Evolutionary conservation across 2,329 filamentous ascomycete genomes (phyloP).

Genomic region (Colletotrichum sojae): DNA sequence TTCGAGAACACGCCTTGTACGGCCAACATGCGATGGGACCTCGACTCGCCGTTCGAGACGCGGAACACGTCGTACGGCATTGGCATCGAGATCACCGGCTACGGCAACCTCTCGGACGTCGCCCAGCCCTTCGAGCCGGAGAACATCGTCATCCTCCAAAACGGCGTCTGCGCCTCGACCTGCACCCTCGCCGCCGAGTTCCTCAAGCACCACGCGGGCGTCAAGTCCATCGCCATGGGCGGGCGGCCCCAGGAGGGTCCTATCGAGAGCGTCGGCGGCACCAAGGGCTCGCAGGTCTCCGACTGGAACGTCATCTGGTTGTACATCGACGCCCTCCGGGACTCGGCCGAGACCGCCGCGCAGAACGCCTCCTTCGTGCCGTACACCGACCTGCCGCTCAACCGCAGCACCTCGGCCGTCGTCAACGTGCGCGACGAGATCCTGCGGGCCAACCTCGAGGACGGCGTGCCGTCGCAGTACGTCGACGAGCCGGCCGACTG

Average conservation of each 20-base stretch:
- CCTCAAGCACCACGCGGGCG: constrained; percentile 64
- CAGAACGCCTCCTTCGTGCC: constrained; percentile 48
- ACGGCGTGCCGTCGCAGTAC: constrained; percentile 63
- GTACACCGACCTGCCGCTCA: constrained; percentile 51
- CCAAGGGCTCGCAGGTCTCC: constrained; percentile 64
- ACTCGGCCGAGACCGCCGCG: constrained; percentile 46
- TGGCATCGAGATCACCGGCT: constrained; percentile 65
- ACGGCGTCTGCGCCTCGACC: constrained; percentile 71
- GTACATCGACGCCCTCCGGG: constrained; percentile 42
- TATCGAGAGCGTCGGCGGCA: constrained; percentile 69
- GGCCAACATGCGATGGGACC: constrained; percentile 65
- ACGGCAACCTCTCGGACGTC: constrained; percentile 61
- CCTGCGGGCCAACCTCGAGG: constrained; percentile 51
- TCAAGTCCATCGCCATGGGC: constrained; percentile 69
- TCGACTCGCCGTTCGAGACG: constrained; percentile 58
- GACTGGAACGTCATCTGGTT: constrained; percentile 48
- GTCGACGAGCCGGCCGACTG: constrained; percentile 64
- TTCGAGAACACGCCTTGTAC: constrained; percentile 69
- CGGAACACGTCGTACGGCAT: constrained; percentile 57
- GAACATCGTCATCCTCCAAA: constrained; percentile 71
- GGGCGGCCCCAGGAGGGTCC: constrained; percentile 61
- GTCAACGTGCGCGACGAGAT: constrained; percentile 59
- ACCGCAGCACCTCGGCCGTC: constrained; percentile 50
- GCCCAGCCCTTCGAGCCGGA: constrained; percentile 69
- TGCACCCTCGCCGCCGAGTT: constrained; percentile 71